Base-by-base conservation (phyloP, 768 basidiomycete genomes). In the Psilocybe tampanensis region DNA sequence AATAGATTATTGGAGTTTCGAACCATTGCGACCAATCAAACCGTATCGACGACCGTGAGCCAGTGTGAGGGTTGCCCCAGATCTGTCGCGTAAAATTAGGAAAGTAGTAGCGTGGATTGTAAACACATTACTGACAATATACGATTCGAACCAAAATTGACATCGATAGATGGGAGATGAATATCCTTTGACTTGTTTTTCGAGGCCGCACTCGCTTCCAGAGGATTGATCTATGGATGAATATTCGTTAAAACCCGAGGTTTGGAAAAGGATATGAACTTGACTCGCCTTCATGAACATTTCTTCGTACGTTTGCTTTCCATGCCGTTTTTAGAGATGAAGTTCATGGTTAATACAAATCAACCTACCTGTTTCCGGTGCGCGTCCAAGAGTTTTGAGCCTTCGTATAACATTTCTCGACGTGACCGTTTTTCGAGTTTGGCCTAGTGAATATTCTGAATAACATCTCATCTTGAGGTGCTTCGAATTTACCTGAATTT, bases 121-220 rank as follows among this genome's bases (percentile, higher is more conserved):
- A 21, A 54, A 18, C 33, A 39, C 33, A 45, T 45, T 32, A 63
- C 74, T 64, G 66, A 92, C 88, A 99, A 75, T 45, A 99, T 98
- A 66, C 93, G 90, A 69, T 97, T 93, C 7, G 94, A 97, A 23
- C 84, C 95, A 72, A 98, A 98, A 68, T 86, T 94, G 70, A 98
- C 95, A 67, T 99, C 97, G 76, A 99, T 97, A 33, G 88, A 89
- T 22, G 90, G 89, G 4, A 99, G 79, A 67, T 97, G 94, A 50
- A 99, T 90, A 71, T 99, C 97, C 72, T 98, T 98, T 77, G 89
- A 94, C 80, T 98, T 99, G 71, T 95, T 94, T 74, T 95, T 96
- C 13, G 89, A 75, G 4, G 86, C 76, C 0, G 81, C 76, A 18
- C 84, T 83, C 0, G 90, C 86, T 72, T 95, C 93, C 57, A 99